Evolutionary conservation across 805 yeast genomes (phyloP), one percentile per base, ranked within the genome.

Genomic region (Pichia occidentalis): DNA sequence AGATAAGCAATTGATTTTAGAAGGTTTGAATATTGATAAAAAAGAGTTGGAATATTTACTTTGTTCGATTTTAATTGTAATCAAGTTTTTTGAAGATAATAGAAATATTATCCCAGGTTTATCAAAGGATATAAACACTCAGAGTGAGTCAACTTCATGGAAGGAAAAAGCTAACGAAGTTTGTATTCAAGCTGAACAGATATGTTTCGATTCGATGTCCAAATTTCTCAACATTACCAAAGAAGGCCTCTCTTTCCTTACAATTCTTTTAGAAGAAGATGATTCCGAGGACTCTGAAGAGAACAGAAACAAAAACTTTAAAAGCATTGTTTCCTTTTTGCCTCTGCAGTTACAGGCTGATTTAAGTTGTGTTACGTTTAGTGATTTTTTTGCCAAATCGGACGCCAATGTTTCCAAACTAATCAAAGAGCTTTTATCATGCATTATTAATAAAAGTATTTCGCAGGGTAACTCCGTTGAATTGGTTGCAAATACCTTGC

Each of bases 381-480:
- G 75, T 46, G 87, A 81, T 48, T 70, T 92, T 40, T 81, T 92
- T 54, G 77, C 88, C 11, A 85, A 92, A 12, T 68, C 65, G 24
- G 77, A 69, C 31, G 70, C 67, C 12, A 42, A 52, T 27, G 79
- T 78, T 11, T 69, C 71, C 27, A 76, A 76, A 34, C 67, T 86
- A 32, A 77, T 90, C 20, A 85, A 85, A 56, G 97, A 90, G 50
- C 75, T 94, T 25, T 71, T 92, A 31, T 81, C 95, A 2, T 83
- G 95, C 1, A 77, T 92, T 25, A 87, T 92, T 45, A 88, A 88
- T 60, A 82, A 82, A 56, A 85, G 84, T 48, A 87, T 92, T 40
- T 70, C 85, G 26, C 77, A 84, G 47, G 97, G 98, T n/a, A 90
- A 85, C 4, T 83, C 95, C 1, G 90, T 92, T 31, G 97, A 90